A percentile compares a stretch with the other conserved stretches of the same genome.
These are phyloP conservation scores for Cystofilobasidium capitatum DNA, from an alignment of 768 basidiomycete genomes.

Conservation along the genomic window DNA sequence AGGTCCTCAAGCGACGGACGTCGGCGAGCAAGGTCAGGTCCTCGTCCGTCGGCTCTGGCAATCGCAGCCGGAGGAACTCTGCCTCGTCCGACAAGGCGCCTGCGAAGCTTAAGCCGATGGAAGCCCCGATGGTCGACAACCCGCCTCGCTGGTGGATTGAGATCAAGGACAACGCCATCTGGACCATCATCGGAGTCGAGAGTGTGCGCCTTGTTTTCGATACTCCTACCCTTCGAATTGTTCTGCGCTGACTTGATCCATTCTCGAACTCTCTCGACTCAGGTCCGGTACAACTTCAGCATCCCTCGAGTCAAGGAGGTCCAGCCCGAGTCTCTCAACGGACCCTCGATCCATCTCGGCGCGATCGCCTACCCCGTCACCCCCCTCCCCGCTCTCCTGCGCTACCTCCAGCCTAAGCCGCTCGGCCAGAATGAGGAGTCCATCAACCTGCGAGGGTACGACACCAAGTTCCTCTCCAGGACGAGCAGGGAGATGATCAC, in stretches of 20 bases:
- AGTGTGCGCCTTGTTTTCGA: background rate
- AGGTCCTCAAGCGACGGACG: conserved; percentile 13
- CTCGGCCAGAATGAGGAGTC: background rate
- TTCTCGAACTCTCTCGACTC: background rate
- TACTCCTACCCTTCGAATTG: background rate
- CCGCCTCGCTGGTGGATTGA: conserved; percentile 19
- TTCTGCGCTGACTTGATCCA: background rate
- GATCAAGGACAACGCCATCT: conserved; percentile 10
- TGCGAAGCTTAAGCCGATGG: background rate
- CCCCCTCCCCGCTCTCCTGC: conserved; percentile 3
- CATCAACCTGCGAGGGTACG: conserved; percentile 5
- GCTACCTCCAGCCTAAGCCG: background rate
- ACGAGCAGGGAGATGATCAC: conserved; percentile 18
- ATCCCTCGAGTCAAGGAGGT: background rate
- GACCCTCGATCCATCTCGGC: background rate
- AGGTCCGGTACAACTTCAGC: conserved; percentile 8
- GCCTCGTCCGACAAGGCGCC: background rate
- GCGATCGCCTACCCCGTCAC: conserved; percentile 5
- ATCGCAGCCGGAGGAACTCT: background rate
- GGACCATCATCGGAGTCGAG: conserved; percentile 24
- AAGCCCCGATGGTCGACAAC: background rate
- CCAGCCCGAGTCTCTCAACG: background rate
- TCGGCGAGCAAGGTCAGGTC: conserved; percentile 13
- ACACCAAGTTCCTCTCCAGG: background rate
- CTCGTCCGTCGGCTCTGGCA: background rate